Evolutionary conservation across 805 yeast species (phyloP), one percentile per base, ranked within the genome.

Genomic region (Jamesozyma rosinii): DNA sequence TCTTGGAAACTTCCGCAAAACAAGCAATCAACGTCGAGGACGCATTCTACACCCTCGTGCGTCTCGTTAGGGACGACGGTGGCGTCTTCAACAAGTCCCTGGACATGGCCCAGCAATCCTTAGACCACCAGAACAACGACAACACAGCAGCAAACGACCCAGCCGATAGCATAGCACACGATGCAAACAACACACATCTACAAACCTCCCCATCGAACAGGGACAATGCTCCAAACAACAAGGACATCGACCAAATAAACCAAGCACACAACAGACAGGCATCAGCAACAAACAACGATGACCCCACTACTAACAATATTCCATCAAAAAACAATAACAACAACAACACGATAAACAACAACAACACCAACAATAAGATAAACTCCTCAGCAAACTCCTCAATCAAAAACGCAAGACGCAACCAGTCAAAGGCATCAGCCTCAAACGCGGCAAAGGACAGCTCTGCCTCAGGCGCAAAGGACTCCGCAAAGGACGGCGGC

Each of bases 1-100:
- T 89, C 61, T 73, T 89, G 53, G 98, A 92, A 66, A 86, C 97
- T 1, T 79, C 90, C 34, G 97, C 97, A 20, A 92, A 92, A 64
- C 85, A 83, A 55, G 81, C 95, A 46, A 74, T 82, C 51, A 89
- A 92, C 55, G 97, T 92, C 37, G 94, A 86, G 58, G 87, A 81
- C 54, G 83, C 89, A 2, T 86, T 86, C 62, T 79, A 73, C 57
- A 80, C 77, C 32, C 61, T 83, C 49, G 84, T 81, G 14, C 72
- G 87, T 51, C 68, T 70, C 36, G 76, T 81, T 42, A 72, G 67
- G 43, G 66, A 63, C 43, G 56, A 60, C 34, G 67, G 67, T 27
- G 64, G 63, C 11, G 31, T 39, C 2, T 61, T 47, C 41, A 62
- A 63, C 38, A 52, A 54, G 32, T 49, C 48, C 33, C 40, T 44